phyloP scores from a whole-genome alignment of 73 alveolate species.

The Tetrahymena elliotti region DNA sequence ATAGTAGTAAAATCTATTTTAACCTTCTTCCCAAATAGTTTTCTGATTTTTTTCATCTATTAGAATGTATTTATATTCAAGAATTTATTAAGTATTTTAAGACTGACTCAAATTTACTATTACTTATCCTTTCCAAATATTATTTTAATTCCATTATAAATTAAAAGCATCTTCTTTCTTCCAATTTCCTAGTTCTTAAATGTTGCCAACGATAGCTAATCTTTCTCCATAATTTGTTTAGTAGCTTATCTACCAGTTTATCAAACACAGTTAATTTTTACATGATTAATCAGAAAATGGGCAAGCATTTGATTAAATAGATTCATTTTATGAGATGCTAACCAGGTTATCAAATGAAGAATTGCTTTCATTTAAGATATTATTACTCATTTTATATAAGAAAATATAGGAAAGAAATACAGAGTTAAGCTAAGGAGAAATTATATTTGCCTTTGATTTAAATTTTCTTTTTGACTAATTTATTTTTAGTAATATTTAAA shows the following conservation, averaged over 20 bases:
- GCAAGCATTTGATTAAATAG: not conserved
- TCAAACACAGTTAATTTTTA: not conserved
- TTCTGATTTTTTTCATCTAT: not conserved
- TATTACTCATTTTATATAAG: too few species aligned
- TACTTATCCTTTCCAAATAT: not conserved
- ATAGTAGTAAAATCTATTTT: not conserved
- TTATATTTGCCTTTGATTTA: too few species aligned
- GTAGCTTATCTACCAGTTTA: not conserved
- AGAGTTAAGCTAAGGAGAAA: too few species aligned
- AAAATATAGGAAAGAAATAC: too few species aligned
- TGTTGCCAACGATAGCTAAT: not conserved
- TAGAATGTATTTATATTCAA: not conserved
- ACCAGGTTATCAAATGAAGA: not conserved
- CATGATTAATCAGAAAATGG: not conserved
- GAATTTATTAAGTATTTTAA: not conserved
- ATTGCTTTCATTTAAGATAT: too few species aligned
- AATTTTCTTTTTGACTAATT: too few species aligned
- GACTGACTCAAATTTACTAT: not conserved
- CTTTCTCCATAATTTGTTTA: not conserved
- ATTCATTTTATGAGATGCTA: not conserved
- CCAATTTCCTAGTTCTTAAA: not conserved
- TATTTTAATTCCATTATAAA: not conserved
- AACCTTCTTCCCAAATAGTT: not conserved
- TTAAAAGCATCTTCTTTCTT: not conserved
- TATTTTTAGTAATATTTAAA: too few species aligned